Conservation (phyloP, 139 green algal genomes). For the Desmodesmus armatus region DNA sequence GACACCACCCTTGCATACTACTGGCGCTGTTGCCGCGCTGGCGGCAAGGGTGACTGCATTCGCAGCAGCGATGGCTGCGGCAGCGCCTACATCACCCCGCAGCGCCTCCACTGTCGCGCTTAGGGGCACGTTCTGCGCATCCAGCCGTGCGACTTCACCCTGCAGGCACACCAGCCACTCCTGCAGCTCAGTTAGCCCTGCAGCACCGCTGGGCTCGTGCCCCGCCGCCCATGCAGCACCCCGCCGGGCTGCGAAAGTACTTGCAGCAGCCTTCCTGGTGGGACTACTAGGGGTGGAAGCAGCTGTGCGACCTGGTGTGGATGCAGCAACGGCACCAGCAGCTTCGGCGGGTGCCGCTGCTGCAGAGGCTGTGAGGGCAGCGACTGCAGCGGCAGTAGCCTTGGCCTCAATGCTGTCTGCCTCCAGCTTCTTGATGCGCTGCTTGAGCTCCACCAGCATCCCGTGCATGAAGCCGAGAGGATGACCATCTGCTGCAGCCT, state of each 20-base stretch:
- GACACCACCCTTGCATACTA: no score
- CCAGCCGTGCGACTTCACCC: not conserved
- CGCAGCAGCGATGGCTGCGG: not conserved
- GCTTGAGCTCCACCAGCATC: slow-evolving; percentile 33
- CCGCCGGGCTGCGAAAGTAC: no score
- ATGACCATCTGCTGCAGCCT: slow-evolving; percentile 13
- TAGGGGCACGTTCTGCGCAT: not conserved
- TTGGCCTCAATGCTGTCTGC: not conserved
- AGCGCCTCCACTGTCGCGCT: not conserved
- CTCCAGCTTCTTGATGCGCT: slow-evolving; percentile 20
- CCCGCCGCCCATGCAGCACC: slow-evolving; percentile 7
- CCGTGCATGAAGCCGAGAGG: slow-evolving; percentile 8
- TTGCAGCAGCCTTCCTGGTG: not conserved
- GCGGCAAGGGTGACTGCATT: not conserved
- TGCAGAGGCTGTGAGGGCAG: not conserved
- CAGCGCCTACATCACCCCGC: slow-evolving; percentile 23
- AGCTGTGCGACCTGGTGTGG: not conserved
- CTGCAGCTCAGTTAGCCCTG: slow-evolving; percentile 22
- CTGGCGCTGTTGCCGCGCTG: not conserved
- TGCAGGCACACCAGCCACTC: slow-evolving; percentile 22
- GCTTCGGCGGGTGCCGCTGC: not conserved
- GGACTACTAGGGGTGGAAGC: not conserved
- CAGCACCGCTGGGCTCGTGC: not conserved
- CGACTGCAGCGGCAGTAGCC: not conserved
- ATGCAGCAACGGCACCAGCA: not conserved